Percentiles rank a stretch among this genome's conserved stretches.
Conservation (phyloP, 2,329 filamentous ascomycete genomes). For the Fusarium neocosmosporiellum region DNA sequence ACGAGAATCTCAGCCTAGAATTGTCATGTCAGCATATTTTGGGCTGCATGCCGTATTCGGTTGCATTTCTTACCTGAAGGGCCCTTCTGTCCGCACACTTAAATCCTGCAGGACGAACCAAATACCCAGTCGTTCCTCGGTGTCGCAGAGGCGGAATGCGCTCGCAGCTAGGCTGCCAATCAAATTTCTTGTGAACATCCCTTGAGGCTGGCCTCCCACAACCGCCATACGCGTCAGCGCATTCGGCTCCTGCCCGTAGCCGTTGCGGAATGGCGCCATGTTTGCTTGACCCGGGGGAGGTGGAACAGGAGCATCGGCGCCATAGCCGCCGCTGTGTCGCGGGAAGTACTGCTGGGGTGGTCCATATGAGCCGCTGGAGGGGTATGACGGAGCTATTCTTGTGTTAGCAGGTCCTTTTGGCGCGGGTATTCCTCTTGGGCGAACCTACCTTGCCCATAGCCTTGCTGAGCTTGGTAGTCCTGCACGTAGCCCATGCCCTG, state of each 20-base stretch:
- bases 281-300: constrained; percentile 43
- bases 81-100: constrained; percentile 91
- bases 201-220: constrained; percentile 67
- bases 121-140: constrained; percentile 83
- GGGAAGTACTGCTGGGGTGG: constrained; percentile 53
- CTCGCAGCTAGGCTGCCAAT: constrained; percentile 93
- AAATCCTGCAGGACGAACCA: constrained; percentile 98
- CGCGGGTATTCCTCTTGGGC: not conserved
- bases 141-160: constrained; percentile 84
- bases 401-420: constrained; percentile 2
- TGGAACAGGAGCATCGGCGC: constrained; percentile 41
- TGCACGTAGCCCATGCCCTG: constrained; percentile 46
- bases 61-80: constrained; percentile 74
- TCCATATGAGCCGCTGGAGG: constrained; percentile 48
- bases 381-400: constrained; percentile 43
- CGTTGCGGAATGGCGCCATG: constrained; percentile 44
- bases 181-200: constrained; percentile 94
- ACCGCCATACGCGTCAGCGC: constrained; percentile 49
- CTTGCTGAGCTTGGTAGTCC: constrained; percentile 47
- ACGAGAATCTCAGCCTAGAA: constrained; percentile 72
- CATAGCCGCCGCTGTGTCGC: constrained; percentile 45
- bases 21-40: constrained; percentile 27
- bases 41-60: not conserved
- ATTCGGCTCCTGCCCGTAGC: constrained; percentile 47
- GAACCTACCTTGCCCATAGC: constrained; percentile 49